Evolutionary conservation across 2,329 filamentous ascomycete species (phyloP).

Genomic region (Volutella citrinella): DNA sequence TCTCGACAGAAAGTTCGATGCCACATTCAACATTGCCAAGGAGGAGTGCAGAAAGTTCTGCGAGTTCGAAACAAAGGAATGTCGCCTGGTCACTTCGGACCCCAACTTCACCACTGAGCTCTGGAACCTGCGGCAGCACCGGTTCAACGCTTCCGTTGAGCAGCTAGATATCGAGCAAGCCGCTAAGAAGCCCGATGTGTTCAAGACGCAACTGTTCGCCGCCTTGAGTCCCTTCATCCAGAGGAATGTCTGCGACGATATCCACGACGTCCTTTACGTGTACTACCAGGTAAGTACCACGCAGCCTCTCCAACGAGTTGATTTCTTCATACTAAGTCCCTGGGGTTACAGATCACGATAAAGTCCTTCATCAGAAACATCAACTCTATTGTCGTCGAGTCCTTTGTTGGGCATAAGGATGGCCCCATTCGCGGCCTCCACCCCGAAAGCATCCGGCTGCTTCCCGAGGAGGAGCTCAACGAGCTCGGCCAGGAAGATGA

Average conservation of each 20-base stretch:
- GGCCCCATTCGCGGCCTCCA: too few relatives aligned
- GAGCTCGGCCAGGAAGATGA: too few relatives aligned
- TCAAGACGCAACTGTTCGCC: too few relatives aligned
- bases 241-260: conserved; percentile 29
- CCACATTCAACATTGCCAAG: background rate
- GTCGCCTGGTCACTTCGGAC: conserved; percentile 20
- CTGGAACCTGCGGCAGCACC: conserved; percentile 13
- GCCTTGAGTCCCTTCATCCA: conserved; percentile 8
- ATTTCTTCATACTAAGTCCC: conserved; percentile 3
- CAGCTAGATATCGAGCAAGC: background rate
- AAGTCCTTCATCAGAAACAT: conserved; percentile 26
- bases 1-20: conserved; percentile 3
- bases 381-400: too few relatives aligned
- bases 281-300: conserved; percentile 35
- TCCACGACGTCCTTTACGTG: conserved; percentile 35
- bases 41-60: conserved; percentile 6
- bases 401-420: too few relatives aligned
- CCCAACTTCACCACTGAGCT: conserved; percentile 20
- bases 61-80: conserved; percentile 10
- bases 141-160: conserved; percentile 10
- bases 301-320: too few relatives aligned
- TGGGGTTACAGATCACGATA: conserved; percentile 20
- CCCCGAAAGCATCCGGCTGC: too few relatives aligned
- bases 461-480: too few relatives aligned
- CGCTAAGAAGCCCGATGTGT: conserved; percentile 1